Base-by-base conservation (phyloP, 169 alveolate genomes). In the Plasmodium chabaudi region DNA sequence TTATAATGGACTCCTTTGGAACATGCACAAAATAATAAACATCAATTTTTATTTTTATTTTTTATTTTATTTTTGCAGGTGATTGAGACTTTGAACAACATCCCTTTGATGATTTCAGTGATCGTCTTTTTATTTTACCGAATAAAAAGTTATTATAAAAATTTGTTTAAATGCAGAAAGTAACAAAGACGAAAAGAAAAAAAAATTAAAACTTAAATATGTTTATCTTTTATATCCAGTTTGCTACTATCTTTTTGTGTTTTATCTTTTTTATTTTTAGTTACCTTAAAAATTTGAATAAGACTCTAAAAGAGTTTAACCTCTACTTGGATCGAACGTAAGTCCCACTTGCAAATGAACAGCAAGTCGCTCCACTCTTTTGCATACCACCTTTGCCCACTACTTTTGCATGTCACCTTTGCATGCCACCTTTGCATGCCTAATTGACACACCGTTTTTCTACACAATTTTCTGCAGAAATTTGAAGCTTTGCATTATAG, bases 281-380 rank as follows among this genome's bases (percentile, higher is more conserved):
- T 9, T 87, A 87, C 23, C 27, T 87, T 51, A 68, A 27, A 49
- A 87, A 74, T 19, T 51, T 87, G 63, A 87, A 87, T 27, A 87
- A 87, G 47, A 63, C 92, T 19, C 46, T 87, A 23, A 87, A 87
- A 56, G 73, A 63, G 1, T 87, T 87, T 57, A 87, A 87, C 42
- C 64, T 87, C 12, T 70, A 87, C 34, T 49, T 87, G 1, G 87
- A 73, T 19, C 47, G 39, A 7, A 68, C 49, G 92, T 86, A 19
- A 75, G 88, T 3, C 5, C 4, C 42, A 3, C 4, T 34, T 34
- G 7, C 7, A 34, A 34, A 34, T 4, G 7, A 3, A 34, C 42
- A 34, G 42, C 25, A 21, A 21, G 1, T 21, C 25, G 25, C 25
- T 21, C 25, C 25, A 21, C 25, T 21, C 25, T 21, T 21, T n/a